Conservation (phyloP, 2,329 filamentous ascomycete species). For the Nigrospora osmanthi region DNA sequence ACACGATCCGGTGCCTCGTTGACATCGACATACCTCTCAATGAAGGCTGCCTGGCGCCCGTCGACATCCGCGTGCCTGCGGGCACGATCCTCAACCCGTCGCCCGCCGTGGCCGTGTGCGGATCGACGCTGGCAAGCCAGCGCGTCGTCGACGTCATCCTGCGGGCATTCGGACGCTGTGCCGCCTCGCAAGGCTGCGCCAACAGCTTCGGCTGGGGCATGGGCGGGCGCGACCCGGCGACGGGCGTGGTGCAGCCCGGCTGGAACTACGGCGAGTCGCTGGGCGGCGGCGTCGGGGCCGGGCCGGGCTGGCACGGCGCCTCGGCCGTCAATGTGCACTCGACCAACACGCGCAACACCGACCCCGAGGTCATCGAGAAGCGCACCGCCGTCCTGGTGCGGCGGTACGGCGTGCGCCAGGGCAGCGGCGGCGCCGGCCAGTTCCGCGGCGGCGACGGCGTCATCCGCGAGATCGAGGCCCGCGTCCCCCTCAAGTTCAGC, state of each 20-base stretch:
- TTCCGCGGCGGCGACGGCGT: conserved; percentile 60
- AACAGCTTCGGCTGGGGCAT: conserved; percentile 51
- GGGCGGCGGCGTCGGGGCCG: conserved; percentile 59
- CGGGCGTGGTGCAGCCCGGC: conserved; percentile 26
- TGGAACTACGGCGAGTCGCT: conserved; percentile 76
- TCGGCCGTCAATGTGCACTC: conserved; percentile 64
- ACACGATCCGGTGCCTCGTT: conserved; percentile 50
- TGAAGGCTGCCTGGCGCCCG: conserved; percentile 53
- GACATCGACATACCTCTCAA: conserved; percentile 67
- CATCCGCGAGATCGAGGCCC: conserved; percentile 63
- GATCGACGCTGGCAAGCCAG: conserved; percentile 8
- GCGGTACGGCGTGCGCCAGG: conserved; percentile 51
- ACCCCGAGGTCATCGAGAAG: conserved; percentile 61
- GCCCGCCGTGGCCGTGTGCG: conserved; percentile 8
- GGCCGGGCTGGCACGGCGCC: conserved; percentile 57
- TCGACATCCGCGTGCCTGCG: conserved; percentile 9
- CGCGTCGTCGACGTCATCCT: conserved; percentile 6
- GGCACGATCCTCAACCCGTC: conserved; percentile 21
- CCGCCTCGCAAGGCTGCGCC: conserved; percentile 23
- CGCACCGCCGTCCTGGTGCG: conserved; percentile 61
- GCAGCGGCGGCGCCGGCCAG: conserved; percentile 50
- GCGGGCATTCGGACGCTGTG: conserved; percentile 7
- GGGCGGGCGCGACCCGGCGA: conserved; percentile 11
- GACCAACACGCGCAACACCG: conserved; percentile 69
- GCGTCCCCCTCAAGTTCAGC: conserved; percentile 59